A percentile compares a stretch with the other conserved stretches of the same genome.
These are phyloP conservation scores for Hymenoscyphus scutula DNA, from an alignment of 2,329 filamentous ascomycete genomes.

Conservation along the genomic window DNA sequence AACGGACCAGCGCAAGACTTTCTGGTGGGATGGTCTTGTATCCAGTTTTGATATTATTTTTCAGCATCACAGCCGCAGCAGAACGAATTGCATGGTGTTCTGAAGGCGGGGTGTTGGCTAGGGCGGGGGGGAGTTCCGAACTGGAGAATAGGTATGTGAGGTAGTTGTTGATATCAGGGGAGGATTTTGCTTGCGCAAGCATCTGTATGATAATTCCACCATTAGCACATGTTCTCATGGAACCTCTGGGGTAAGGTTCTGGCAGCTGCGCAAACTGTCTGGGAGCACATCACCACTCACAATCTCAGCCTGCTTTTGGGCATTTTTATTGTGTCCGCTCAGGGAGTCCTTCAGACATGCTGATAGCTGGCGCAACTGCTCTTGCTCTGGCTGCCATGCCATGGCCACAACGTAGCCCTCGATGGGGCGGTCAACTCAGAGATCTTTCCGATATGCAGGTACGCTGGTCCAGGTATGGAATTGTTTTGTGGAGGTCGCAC, in stretches of 20 bases:
- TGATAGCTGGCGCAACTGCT: conserved; percentile 85
- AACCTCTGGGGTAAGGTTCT: background rate
- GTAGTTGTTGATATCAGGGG: conserved; percentile 96
- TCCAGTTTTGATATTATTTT: conserved; percentile 80
- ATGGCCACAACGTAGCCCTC: conserved; percentile 47
- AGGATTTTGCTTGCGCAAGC: conserved; percentile 83
- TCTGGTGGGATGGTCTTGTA: conserved; percentile 73
- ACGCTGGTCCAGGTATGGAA: conserved; percentile 25
- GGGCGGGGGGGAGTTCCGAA: conserved; percentile 56
- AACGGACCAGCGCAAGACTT: conserved; percentile 75
- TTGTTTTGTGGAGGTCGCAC: conserved; percentile 31
- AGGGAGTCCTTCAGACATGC: conserved; percentile 89
- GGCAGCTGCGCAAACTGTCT: background rate
- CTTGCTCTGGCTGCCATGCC: conserved; percentile 89
- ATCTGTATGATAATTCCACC: conserved; percentile 58
- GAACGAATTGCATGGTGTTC: conserved; percentile 77
- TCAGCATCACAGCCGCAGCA: conserved; percentile 89
- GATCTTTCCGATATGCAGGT: conserved; percentile 34
- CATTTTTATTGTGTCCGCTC: conserved; percentile 73
- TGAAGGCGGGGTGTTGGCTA: conserved; percentile 45
- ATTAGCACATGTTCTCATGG: conserved; percentile 11
- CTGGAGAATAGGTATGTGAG: conserved; percentile 86
- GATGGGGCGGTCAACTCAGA: conserved; percentile 21
- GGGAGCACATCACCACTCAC: conserved; percentile 53
- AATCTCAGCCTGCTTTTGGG: conserved; percentile 85